Evolutionary conservation across 2,329 filamentous ascomycete species (phyloP), one percentile per base, ranked within the genome.

Genomic region (Fusarium pseudoanthophilum): DNA sequence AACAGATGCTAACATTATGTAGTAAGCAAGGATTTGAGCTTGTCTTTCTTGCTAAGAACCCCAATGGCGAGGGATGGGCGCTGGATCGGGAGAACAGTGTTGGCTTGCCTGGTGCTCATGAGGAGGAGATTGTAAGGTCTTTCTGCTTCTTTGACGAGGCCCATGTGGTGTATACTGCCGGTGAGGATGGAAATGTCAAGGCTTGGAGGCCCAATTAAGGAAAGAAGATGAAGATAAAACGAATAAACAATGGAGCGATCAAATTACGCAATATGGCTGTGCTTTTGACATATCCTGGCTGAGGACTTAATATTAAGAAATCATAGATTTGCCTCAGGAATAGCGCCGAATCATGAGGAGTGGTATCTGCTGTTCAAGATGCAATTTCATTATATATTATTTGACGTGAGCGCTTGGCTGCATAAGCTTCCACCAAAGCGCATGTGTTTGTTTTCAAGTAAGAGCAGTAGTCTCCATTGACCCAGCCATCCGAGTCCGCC

Each of bases 141-240:
- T 92, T 91, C 76, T 91, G 88, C 79, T 90, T 92, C 78, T 86
- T 90, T 65, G 90, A 92, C 69, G 84, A 89, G 74, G 86, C 87
- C 72, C 85, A 89, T 75, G 82, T 87, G 37, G 87, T 90, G 11
- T 89, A 89, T 67, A 90, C 88, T 51, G 87, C 84, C 11, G 89
- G 89, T 24, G 89, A 91, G 76, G 89, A 91, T 72, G 88, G 88
- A 4, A 84, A 82, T 69, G 82, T 90, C 77, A 89, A 87, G 77
- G 87, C 88, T 6, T 91, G 89, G 89, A 84, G 84, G 45, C 81
- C 82, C 53, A 75, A 71, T 59, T 77, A 55, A 67, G 20, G 24
- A 30, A 18, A 40, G 34, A n/a, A 26, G 5, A 2, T 14, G 16
- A 15, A 5, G 14, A 45, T 10, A 40, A 58, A 49, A 30, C 5